These are phyloP conservation scores for Trichosporon asahii DNA, from an alignment of 1,284 basidiomycete genomes.

Conservation along the genomic window DNA sequence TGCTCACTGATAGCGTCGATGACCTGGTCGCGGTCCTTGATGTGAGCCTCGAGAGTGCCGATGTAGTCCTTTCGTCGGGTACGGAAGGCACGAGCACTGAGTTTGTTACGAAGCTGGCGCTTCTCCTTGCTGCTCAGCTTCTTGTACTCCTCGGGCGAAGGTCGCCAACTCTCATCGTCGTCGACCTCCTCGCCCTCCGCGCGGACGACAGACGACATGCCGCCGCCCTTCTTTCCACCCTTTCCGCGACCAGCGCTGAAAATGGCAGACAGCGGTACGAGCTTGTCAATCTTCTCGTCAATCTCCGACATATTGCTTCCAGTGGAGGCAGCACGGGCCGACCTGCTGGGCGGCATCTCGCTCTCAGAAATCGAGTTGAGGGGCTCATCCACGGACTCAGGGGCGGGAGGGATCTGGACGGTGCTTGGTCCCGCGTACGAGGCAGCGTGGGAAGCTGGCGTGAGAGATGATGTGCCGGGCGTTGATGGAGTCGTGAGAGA, in stretches of 20 bases:
- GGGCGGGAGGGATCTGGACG: not conserved
- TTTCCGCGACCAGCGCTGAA: slow-evolving; percentile 54
- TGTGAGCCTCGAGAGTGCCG: slow-evolving; percentile 84
- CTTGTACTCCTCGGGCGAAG: slow-evolving; percentile 81
- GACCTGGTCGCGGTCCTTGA: slow-evolving; percentile 84
- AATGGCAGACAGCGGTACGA: slow-evolving; percentile 47
- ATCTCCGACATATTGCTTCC: slow-evolving; percentile 24
- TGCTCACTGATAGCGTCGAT: slow-evolving; percentile 85
- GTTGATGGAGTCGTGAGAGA: slow-evolving; percentile 2
- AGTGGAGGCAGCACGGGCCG: slow-evolving; percentile 26
- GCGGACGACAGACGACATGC: slow-evolving; percentile 51
- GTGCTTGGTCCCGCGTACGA: not conserved
- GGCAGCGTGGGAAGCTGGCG: slow-evolving; percentile 6
- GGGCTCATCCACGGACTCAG: slow-evolving; percentile 31
- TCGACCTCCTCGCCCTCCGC: slow-evolving; percentile 49
- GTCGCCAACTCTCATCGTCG: slow-evolving; percentile 52
- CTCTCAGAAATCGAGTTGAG: slow-evolving; percentile 33
- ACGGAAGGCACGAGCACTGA: slow-evolving; percentile 89
- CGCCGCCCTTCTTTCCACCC: slow-evolving; percentile 53
- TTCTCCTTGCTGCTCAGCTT: slow-evolving; percentile 96
- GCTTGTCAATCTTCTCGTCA: slow-evolving; percentile 40
- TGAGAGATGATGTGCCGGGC: slow-evolving; percentile 10
- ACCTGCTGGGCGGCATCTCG: slow-evolving; percentile 25
- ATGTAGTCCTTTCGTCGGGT: slow-evolving; percentile 95
- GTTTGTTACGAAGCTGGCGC: slow-evolving; percentile 93